Conservation (phyloP, 768 basidiomycete species). For the Termitomyces titanicus region DNA sequence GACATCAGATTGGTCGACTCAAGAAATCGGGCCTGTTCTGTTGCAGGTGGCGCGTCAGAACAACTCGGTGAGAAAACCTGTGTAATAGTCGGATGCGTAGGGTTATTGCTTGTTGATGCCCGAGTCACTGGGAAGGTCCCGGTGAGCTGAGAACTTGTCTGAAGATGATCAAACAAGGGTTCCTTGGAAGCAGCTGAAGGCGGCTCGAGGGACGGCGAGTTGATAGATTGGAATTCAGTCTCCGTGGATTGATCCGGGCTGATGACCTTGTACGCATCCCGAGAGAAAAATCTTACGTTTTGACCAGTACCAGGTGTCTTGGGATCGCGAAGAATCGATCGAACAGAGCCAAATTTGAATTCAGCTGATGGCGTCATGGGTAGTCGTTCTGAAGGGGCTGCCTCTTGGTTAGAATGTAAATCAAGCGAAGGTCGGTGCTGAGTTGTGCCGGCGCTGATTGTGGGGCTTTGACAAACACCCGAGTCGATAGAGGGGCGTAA, state of each 20-base stretch:
- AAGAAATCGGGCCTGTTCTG: slow-evolving; percentile 18
- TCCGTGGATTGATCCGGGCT: slow-evolving; percentile 60
- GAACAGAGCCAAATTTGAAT: slow-evolving; percentile 48
- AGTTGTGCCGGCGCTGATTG: slow-evolving; percentile 14
- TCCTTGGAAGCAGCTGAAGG: slow-evolving; percentile 11
- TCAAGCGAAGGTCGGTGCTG: slow-evolving; percentile 36
- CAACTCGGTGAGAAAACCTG: slow-evolving; percentile 46
- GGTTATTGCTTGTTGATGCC: slow-evolving; percentile 29
- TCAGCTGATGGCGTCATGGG: slow-evolving; percentile 29
- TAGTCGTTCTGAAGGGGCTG: slow-evolving; percentile 10
- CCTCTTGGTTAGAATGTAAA: slow-evolving; percentile 24
- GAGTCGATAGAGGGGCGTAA: slow-evolving; percentile 20
- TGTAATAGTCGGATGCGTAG: slow-evolving; percentile 40
- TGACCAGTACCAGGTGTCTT: slow-evolving; percentile 76
- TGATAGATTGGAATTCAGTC: slow-evolving; percentile 29
- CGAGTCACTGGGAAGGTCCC: slow-evolving; percentile 28
- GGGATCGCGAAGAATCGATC: slow-evolving; percentile 69
- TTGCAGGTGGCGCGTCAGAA: slow-evolving; percentile 13
- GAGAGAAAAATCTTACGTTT: slow-evolving; percentile 75
- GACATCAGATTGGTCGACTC: slow-evolving; percentile 29
- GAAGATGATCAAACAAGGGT: slow-evolving; percentile 29
- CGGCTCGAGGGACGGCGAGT: slow-evolving; percentile 23
- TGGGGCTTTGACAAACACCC: slow-evolving; percentile 1
- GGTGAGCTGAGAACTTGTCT: slow-evolving; percentile 21
- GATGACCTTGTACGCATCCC: slow-evolving; percentile 61